Conservation (phyloP, 2,329 filamentous ascomycete genomes). For the Diaporthe aspalathi region DNA sequence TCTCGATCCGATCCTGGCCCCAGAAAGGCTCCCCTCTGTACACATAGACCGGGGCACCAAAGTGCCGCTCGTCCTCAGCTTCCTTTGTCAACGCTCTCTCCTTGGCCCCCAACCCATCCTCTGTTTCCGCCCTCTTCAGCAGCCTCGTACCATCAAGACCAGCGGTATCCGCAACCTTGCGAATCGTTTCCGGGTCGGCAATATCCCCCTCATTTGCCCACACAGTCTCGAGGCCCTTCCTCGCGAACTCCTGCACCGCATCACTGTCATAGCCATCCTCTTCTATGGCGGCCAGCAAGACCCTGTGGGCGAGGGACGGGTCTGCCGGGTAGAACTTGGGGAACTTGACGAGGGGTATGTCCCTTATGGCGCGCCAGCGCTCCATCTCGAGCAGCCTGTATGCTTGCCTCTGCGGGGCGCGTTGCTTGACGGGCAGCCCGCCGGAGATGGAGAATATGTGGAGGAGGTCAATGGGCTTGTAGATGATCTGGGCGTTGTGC, state of each 20-base stretch:
- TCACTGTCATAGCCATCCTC: neutral
- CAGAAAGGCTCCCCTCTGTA: constrained; percentile 7
- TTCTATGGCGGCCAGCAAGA: constrained; percentile 12
- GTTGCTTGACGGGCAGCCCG: constrained; percentile 48
- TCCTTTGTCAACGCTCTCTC: neutral
- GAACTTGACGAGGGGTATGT: constrained; percentile 45
- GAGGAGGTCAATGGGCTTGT: constrained; percentile 47
- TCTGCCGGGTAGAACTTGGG: constrained; percentile 44
- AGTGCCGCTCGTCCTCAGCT: neutral
- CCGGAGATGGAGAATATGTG: constrained; percentile 49
- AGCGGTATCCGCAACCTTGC: neutral
- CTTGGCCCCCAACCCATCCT: neutral
- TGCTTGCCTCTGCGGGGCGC: constrained; percentile 46
- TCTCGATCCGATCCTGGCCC: constrained; percentile 4
- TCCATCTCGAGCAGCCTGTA: constrained; percentile 46
- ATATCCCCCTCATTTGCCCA: constrained; percentile 5
- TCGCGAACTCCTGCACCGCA: neutral
- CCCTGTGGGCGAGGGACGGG: constrained; percentile 46
- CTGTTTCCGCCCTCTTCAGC: constrained; percentile 7
- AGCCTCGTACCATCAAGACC: neutral
- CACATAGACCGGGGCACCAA: neutral
- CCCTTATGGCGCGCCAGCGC: constrained; percentile 45
- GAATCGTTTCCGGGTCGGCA: neutral
- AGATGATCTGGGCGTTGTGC: constrained; percentile 45
- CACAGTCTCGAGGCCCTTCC: constrained; percentile 7